phyloP scores from a whole-genome alignment of 352 stramenopile species.

The Phytopythium boreale region DNA sequence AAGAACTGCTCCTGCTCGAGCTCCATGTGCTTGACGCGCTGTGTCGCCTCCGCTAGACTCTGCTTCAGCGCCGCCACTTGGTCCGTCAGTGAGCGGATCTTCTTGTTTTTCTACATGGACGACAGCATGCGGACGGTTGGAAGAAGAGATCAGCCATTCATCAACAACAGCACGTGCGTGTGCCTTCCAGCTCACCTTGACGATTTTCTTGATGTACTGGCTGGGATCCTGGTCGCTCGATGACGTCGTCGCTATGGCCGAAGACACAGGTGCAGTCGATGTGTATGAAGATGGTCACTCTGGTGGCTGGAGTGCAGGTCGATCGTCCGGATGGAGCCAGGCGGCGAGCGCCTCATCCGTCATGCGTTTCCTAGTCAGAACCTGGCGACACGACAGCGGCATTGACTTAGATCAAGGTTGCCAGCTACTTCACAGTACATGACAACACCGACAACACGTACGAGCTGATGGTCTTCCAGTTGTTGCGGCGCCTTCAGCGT shows the following conservation, averaged over 20 bases:
- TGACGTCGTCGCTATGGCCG: background rate
- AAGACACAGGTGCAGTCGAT: background rate
- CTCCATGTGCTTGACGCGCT: conserved; percentile 77
- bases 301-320: background rate
- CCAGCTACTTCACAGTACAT: background rate
- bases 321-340: background rate
- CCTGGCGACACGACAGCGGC: background rate
- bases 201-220: conserved; percentile 18
- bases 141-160: background rate
- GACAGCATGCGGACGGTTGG: background rate
- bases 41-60: conserved; percentile 35
- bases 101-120: conserved; percentile 37
- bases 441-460: background rate
- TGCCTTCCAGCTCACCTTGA: conserved; percentile 12
- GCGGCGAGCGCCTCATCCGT: conserved; percentile 3
- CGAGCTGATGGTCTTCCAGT: conserved; percentile 12
- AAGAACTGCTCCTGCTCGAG: conserved; percentile 86
- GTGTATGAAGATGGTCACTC: background rate
- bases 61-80: conserved; percentile 39
- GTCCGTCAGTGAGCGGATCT: conserved; percentile 38
- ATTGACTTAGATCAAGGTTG: background rate
- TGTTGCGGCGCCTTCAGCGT: conserved; percentile 3
- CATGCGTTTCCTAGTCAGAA: conserved; percentile 9
- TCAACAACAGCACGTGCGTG: background rate
- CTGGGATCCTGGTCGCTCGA: conserved; percentile 3